Percentiles rank a stretch among this genome's conserved stretches.
Conservation (phyloP, 139 green algal genomes). For the Auxenochlorella pyrenoidosa region DNA sequence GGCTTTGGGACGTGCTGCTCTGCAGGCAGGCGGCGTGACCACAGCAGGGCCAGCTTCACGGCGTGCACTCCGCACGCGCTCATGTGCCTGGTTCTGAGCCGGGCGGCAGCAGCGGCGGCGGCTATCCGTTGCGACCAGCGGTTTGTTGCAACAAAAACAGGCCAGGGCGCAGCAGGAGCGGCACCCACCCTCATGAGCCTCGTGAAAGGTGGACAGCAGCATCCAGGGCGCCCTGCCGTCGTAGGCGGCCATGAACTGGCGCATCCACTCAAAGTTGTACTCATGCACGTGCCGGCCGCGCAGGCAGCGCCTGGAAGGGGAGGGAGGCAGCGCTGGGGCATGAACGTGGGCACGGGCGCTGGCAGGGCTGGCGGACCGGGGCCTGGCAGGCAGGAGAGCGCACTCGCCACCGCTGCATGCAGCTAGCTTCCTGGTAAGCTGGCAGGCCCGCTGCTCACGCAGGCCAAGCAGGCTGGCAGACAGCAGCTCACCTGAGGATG, state of each 20-base stretch:
- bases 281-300: constrained; percentile 5
- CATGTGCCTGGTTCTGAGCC: too few species aligned
- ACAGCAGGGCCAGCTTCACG: background rate
- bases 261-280: constrained; percentile 25
- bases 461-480: background rate
- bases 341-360: too few species aligned
- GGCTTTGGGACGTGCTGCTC: too few species aligned
- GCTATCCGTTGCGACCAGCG: too few species aligned
- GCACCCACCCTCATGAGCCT: constrained; percentile 18
- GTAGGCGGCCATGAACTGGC: constrained; percentile 4
- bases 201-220: constrained; percentile 21
- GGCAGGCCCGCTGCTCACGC: background rate
- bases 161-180: too few species aligned
- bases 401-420: background rate
- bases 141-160: too few species aligned
- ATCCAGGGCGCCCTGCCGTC: background rate
- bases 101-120: too few species aligned
- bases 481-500: background rate
- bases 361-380: too few species aligned
- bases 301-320: constrained; percentile 15
- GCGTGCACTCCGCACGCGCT: too few species aligned
- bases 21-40: too few species aligned
- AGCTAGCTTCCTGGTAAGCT: background rate
- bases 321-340: too few species aligned
- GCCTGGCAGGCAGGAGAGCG: background rate